Evolutionary conservation across 2,329 filamentous ascomycete species (phyloP), one percentile per base, ranked within the genome.

Genomic region (Hypoxylon sp.): DNA sequence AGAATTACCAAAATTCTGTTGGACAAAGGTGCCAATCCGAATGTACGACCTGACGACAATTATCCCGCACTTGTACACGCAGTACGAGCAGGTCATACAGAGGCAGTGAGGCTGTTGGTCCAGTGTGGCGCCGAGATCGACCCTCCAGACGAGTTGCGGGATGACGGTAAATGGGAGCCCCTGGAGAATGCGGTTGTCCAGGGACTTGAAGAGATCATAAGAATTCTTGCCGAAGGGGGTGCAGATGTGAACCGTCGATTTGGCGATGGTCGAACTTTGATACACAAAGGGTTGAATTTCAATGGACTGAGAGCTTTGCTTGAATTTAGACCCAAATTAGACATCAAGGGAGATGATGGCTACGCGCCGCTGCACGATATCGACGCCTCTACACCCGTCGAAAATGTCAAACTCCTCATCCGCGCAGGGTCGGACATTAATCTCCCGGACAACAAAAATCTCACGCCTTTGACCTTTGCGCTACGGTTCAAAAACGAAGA

Each of bases 191-290:
- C 64, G 6, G 53, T 63, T 19, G 24, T 4, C 14, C 5, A 8
- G 0, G 64, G 64, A 17, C 54, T 17, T 44, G 44, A 26, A 42
- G 17, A 63, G 14, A 67, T 67, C 37, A n/a, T 63, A 11, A 67
- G 59, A n/a, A 59, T 67, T 5, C 48, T 67, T 3, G 64, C 54
- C 17, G 64, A 67, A 10, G 59, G 5, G 3, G 58, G 58, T n/a
- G 59, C 51, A 6, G 59, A 67, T 50, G 17, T 63, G 14, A 58
- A 63, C 26, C 64, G 64, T n/a, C 37, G 19, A 24, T 67, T 67
- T 24, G 17, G 6, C 3, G 17, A 17, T 29, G 54, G 47, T 5
- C 24, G 19, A 14, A 50, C 55, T 39, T 31, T 58, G 19, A n/a
- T 58, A 17, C 55, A 50, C 5, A 50, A 8, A 13, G 55, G 44